These are phyloP conservation scores for Trametes cubensis DNA, from an alignment of 768 basidiomycete genomes.

Conservation along the genomic window DNA sequence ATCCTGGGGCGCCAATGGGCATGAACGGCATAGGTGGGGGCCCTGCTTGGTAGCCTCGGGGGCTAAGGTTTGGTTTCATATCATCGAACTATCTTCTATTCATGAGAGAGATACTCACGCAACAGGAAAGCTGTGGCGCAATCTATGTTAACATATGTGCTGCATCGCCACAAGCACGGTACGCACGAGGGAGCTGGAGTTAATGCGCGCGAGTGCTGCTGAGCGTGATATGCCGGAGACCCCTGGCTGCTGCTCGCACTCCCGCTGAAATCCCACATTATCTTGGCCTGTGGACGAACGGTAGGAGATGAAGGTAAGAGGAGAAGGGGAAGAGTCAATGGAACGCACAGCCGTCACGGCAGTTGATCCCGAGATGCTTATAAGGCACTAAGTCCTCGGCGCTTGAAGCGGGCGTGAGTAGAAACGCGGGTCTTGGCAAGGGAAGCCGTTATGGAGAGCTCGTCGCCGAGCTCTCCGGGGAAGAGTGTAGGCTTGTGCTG, in stretches of 20 bases:
- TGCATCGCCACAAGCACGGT: conserved; percentile 8
- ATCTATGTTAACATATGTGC: background rate
- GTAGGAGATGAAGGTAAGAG: conserved; percentile 2
- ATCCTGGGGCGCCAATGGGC: conserved; percentile 23
- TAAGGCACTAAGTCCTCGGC: conserved; percentile 13
- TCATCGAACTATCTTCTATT: background rate
- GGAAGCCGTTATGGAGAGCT: conserved; percentile 7
- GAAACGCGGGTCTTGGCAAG: conserved; percentile 11
- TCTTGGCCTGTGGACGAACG: background rate
- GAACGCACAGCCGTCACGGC: conserved; percentile 16
- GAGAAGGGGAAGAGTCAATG: conserved; percentile 10
- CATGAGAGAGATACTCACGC: conserved; percentile 13
- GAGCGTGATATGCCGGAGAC: conserved; percentile 4
- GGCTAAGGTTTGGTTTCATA: background rate
- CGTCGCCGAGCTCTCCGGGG: conserved; percentile 6
- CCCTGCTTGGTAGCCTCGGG: conserved; percentile 7
- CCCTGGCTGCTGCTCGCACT: conserved; percentile 14
- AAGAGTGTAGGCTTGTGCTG: background rate
- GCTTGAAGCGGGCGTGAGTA: conserved; percentile 4
- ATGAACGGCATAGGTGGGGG: conserved; percentile 19
- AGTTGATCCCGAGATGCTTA: conserved; percentile 17
- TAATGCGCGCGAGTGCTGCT: conserved; percentile 1
- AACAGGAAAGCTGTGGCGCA: conserved; percentile 1
- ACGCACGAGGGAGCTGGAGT: conserved; percentile 13
- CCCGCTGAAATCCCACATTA: conserved; percentile 26